phyloP scores from a whole-genome alignment of 345 rosid species.

The Xanthoceras sorbifolium region DNA sequence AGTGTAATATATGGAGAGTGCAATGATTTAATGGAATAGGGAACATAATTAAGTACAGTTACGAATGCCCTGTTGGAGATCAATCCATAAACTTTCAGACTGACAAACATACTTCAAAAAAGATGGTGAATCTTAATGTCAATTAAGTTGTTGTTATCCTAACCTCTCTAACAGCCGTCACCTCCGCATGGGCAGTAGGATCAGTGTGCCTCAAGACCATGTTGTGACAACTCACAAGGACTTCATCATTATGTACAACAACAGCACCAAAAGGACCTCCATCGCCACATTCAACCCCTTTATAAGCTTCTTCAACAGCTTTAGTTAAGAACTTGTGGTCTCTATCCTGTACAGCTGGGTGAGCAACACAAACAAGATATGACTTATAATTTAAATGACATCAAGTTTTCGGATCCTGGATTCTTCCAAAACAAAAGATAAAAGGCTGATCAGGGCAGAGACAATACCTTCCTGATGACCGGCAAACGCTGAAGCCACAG shows the following conservation, averaged over 20 bases:
- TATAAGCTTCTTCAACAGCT: constrained; percentile 98
- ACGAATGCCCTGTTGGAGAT: not conserved
- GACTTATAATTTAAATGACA: not conserved
- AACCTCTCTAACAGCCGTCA: constrained; percentile 98
- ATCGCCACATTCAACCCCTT: constrained; percentile 95
- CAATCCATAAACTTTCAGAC: not conserved
- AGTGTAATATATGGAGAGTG: not conserved
- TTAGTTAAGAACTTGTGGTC: constrained; percentile 78
- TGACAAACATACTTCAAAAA: not conserved
- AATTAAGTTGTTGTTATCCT: not conserved
- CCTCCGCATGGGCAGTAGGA: constrained; percentile 99
- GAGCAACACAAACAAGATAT: constrained; percentile 16
- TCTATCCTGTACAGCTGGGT: constrained; percentile 84
- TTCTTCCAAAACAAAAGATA: not conserved
- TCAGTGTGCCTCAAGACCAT: constrained; percentile 83
- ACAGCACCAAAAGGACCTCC: constrained; percentile 99
- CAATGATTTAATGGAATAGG: not conserved
- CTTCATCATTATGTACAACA: constrained; percentile 78
- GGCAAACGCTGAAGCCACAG: constrained; percentile 88
- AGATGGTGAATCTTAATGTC: not conserved
- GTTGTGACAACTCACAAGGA: constrained; percentile 91
- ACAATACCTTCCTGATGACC: constrained; percentile 84
- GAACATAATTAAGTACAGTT: not conserved
- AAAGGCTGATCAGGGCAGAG: not conserved
- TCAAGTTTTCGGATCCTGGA: not conserved